Evolutionary conservation across 805 yeast species (phyloP).

Genomic region (Blastobotrys terrestris): DNA sequence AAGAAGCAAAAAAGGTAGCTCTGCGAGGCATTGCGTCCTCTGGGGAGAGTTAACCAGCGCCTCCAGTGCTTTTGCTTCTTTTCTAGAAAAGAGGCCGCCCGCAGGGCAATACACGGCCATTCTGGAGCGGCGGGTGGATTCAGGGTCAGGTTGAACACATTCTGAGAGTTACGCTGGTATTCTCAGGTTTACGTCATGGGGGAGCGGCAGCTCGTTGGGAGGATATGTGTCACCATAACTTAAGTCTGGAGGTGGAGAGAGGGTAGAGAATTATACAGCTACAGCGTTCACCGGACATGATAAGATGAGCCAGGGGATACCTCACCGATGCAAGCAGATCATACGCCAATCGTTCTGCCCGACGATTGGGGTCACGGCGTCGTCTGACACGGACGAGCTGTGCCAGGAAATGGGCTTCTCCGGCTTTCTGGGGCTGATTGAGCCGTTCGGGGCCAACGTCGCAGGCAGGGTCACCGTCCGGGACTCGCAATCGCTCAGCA

Average conservation of each 20-base stretch:
- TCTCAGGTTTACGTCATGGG: background rate
- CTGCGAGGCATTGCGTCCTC: too few species aligned
- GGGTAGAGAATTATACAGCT: too few species aligned
- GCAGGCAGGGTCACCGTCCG: slow-evolving; percentile 44
- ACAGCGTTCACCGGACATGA: too few species aligned
- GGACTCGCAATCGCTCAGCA: slow-evolving; percentile 46
- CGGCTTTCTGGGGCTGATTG: slow-evolving; percentile 43
- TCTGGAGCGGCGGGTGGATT: too few species aligned
- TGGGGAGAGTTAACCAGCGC: too few species aligned
- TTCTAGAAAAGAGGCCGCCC: background rate
- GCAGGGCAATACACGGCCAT: too few species aligned
- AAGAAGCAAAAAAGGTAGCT: too few species aligned
- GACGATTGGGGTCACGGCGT: background rate
- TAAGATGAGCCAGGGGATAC: slow-evolving; percentile 1
- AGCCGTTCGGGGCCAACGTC: slow-evolving; percentile 52
- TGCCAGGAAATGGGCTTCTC: slow-evolving; percentile 38
- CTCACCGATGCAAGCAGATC: slow-evolving; percentile 2
- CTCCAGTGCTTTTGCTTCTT: too few species aligned
- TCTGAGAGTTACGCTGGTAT: background rate
- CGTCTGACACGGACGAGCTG: slow-evolving; percentile 16
- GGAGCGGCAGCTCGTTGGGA: background rate
- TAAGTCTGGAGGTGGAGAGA: too few species aligned
- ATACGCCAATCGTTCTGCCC: slow-evolving; percentile 2
- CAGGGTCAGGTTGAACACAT: too few species aligned
- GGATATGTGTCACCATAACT: background rate